phyloP scores from a whole-genome alignment of 148 eudicot species.

The Rhododendron ovatum region DNA sequence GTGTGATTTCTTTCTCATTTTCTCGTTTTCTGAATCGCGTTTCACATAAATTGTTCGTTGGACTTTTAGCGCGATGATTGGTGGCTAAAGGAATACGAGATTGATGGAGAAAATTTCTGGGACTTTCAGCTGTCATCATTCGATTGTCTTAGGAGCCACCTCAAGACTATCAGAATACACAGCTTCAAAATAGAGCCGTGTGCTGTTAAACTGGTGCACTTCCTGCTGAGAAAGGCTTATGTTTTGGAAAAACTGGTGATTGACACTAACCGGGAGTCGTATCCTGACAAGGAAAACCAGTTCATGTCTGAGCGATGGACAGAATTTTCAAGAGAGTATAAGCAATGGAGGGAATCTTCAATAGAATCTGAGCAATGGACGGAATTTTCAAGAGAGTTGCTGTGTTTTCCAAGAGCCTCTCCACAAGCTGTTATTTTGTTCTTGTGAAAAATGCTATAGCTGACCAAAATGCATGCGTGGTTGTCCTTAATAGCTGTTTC shows the following conservation, averaged over 20 bases:
- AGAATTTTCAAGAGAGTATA: neutral
- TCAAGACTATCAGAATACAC: neutral
- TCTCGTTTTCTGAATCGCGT: neutral
- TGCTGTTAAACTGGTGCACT: conserved; percentile 5
- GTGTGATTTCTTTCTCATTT: neutral
- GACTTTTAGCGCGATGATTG: neutral
- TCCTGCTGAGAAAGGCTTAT: neutral
- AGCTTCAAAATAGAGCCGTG: neutral
- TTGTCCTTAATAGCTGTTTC: too few relatives aligned
- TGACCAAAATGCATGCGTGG: too few relatives aligned
- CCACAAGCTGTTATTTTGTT: too few relatives aligned
- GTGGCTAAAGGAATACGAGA: neutral
- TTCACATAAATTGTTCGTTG: neutral
- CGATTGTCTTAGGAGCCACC: conserved; percentile 1
- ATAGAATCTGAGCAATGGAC: neutral
- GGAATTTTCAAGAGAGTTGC: neutral
- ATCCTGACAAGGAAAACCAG: neutral
- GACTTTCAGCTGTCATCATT: neutral
- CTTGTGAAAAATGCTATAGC: too few relatives aligned
- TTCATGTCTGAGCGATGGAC: neutral
- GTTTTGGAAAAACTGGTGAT: conserved; percentile 5
- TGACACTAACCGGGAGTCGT: neutral
- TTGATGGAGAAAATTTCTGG: conserved; percentile 9
- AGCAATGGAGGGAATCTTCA: too few relatives aligned
- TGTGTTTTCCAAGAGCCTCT: too few relatives aligned